Evolutionary conservation across 148 eudicot species (phyloP), one percentile per base, ranked within the genome.

Genomic region (Rheum nobile): DNA sequence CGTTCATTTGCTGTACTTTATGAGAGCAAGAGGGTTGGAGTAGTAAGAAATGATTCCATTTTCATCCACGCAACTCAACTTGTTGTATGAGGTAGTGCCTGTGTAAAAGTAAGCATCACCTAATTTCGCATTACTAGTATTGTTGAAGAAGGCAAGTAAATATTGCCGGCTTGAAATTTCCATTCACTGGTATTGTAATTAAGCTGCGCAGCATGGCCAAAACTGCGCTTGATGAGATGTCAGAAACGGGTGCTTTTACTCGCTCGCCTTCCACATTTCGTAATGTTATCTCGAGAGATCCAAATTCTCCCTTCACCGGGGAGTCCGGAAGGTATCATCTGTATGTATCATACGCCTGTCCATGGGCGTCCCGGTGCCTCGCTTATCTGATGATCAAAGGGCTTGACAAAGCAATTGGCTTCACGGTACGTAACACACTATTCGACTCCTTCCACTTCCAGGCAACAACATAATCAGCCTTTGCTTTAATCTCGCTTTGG

Each of bases 281-380:
- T 17, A 85, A 86, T 78, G 71, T 83, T 13, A 86, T 94, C 72
- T 94, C 93, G 57, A 84, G 76, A 77, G 97, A 91, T 77, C 90
- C 89, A 46, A 83, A 71, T 52, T 87, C 98, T 43, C 76, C 84
- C 6, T 94, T 89, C 80, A 85, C 81, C 2, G 84, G 91, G 17
- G 93, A 91, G 75, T 76, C 88, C 43, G 97, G 98, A 74, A 87
- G 98, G 85, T 91, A 94, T 79, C 97, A 94, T 75, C 79, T 94
- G 21, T 94, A 94, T 67, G 75, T 94, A 78, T 91, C 98, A 11
- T 94, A 91, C 80, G 98, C 96, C 24, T 94, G 98, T 80, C 97
- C 98, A 19, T 94, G 96, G 97, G 96, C 98, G 38, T 83, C 85
- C 41, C 84, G 98, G 74, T 94, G 98, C 71, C 87, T 89, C 37